phyloP scores from a whole-genome alignment of 495 filamentous ascomycete species.

The Tricharina praecox region DNA sequence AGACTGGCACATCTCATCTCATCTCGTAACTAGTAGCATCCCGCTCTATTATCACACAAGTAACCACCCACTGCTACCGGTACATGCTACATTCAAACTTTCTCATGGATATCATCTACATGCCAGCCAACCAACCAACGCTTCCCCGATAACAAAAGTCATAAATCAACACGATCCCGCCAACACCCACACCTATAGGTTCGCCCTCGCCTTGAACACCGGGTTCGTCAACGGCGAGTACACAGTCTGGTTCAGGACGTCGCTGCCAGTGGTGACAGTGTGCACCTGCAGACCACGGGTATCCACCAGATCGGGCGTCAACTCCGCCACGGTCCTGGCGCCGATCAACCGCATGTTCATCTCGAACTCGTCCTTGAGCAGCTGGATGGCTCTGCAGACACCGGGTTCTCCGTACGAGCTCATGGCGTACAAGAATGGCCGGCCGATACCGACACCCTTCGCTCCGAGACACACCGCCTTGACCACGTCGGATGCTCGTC shows the following conservation, averaged over 20 bases:
- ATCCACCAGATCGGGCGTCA: slow-evolving; percentile 67
- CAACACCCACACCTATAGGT: slow-evolving; percentile 1
- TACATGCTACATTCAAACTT: no score
- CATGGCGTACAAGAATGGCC: slow-evolving; percentile 95
- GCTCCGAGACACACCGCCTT: slow-evolving; percentile 91
- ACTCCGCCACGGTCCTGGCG: slow-evolving; percentile 49
- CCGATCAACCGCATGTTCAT: slow-evolving; percentile 97
- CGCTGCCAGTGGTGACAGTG: slow-evolving; percentile 36
- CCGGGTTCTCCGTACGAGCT: slow-evolving; percentile 74
- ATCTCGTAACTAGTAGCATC: no score
- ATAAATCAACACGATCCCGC: no score
- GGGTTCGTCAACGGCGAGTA: slow-evolving; percentile 51
- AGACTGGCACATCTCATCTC: no score
- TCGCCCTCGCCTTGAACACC: slow-evolving; percentile 28
- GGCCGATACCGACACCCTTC: slow-evolving; percentile 80
- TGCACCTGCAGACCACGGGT: slow-evolving; percentile 56
- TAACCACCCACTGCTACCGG: no score
- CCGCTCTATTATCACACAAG: no score
- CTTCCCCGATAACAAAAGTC: no score
- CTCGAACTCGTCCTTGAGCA: slow-evolving; percentile 96
- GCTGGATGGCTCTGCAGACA: slow-evolving; percentile 80
- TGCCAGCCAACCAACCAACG: no score
- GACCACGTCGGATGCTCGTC: slow-evolving; percentile 83
- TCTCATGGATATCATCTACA: no score
- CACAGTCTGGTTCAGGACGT: slow-evolving; percentile 40